Base-by-base conservation (phyloP, 177 flowering plant genomes). In the Vitis hybrid region DNA sequence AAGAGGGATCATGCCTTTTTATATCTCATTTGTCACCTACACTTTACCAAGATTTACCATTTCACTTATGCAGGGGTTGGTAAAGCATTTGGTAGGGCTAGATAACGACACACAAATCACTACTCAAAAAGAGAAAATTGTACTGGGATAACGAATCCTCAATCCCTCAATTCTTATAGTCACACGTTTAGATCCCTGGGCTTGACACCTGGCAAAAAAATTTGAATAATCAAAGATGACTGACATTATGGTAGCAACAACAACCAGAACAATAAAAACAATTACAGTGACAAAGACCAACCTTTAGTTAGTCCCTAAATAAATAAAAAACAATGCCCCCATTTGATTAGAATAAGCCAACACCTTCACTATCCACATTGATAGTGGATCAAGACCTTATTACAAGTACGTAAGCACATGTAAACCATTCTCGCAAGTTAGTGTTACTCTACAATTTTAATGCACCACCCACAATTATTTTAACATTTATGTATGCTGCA, bases 311-410 rank as follows among this genome's bases (percentile, higher is more conserved):
- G 18, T 6, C 16, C 5, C 56, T 14, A 59, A 59, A 49, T 8
- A 59, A 58, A 49, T 48, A 0, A 20, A 19, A 22, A 58, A 31
- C 29, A 59, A 50, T 4, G 10, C 31, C 6, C 11, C 61, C 52
- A 66, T 61, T 64, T 78, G 31, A 49, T 68, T 76, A 45, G 50
- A 72, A 31, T 70, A 79, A 70, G 14, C 58, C 34, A 67, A 57
- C 81, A 77, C 53, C 77, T 75, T 73, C 70, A 59, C 75, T 64
- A 75, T 75, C 83, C 80, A 80, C 76, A 72, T 62, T 59, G 73
- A 49, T 73, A 78, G 84, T 81, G 81, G 78, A 63, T 13, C 48
- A 67, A 72, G 63, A 66, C 72, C 71, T 62, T 71, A 62, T 50
- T 63, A 39, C 57, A 81, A 76, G 77, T 78, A 75, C 81, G 77